Evolutionary conservation across 306 rosid genomes (phyloP).

Genomic region (Inga leiocalycina): DNA sequence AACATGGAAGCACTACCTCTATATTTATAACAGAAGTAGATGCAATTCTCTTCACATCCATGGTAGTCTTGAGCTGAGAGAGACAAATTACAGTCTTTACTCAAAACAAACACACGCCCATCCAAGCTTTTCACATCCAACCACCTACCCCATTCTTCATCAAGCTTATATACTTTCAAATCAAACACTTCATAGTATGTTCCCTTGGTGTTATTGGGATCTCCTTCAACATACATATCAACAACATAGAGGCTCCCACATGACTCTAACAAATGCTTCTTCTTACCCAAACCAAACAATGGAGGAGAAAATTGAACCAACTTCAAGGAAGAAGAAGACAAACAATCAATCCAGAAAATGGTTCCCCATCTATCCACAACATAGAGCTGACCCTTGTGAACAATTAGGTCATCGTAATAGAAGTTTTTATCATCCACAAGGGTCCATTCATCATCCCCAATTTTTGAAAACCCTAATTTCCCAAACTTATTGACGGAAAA

Average conservation of each 20-base stretch:
- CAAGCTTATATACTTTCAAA: not conserved
- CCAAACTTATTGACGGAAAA: not conserved
- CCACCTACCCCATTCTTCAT: not conserved
- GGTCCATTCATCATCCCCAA: not conserved
- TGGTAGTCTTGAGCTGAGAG: not conserved
- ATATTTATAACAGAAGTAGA: not conserved
- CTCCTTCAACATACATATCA: not conserved
- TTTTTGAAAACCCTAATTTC: not conserved
- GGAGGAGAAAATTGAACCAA: conserved; percentile 1
- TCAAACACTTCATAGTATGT: not conserved
- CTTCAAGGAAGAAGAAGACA: not conserved
- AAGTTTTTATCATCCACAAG: not conserved
- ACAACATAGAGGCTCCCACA: not conserved
- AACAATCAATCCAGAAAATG: not conserved
- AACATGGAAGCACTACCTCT: not conserved
- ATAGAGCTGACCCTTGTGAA: not conserved
- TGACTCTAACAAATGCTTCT: not conserved
- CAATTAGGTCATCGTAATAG: not conserved
- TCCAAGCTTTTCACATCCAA: not conserved
- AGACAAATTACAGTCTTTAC: not conserved
- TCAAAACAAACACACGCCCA: not conserved
- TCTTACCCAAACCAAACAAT: not conserved
- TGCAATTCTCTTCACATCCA: not conserved
- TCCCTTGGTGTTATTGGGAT: not conserved
- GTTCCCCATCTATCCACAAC: not conserved